Conservation (phyloP, 306 rosid species). For the Fagus sylvatica region DNA sequence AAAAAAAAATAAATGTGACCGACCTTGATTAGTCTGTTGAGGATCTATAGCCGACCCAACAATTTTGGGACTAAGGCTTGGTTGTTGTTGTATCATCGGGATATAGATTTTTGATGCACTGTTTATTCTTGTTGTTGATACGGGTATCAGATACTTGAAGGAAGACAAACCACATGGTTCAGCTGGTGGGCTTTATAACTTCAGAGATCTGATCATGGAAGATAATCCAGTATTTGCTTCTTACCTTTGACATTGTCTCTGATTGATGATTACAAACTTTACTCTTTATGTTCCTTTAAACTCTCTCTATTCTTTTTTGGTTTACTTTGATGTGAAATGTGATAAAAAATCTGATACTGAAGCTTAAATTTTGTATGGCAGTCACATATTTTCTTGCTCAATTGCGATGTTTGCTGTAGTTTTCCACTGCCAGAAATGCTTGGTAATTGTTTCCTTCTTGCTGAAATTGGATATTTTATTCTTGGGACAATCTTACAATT, state of each 20-base stretch:
- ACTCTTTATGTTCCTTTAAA: neutral
- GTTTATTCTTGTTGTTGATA: constrained; percentile 12
- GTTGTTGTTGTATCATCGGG: neutral
- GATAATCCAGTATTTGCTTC: constrained; percentile 66
- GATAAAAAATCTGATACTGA: constrained; percentile 13
- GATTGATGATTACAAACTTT: constrained; percentile 4
- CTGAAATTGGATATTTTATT: constrained; percentile 5
- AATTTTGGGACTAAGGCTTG: no score
- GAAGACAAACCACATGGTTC: constrained; percentile 98
- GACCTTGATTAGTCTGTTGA: no score
- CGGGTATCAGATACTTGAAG: constrained; percentile 64
- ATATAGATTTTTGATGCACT: constrained; percentile 1
- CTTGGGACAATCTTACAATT: constrained; percentile 9
- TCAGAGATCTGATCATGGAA: constrained; percentile 91
- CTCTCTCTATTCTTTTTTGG: neutral
- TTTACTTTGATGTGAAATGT: neutral
- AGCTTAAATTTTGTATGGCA: constrained; percentile 46
- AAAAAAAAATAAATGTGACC: no score
- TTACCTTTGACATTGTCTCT: constrained; percentile 23
- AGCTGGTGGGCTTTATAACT: constrained; percentile 90
- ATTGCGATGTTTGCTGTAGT: constrained; percentile 93
- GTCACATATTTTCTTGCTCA: constrained; percentile 88
- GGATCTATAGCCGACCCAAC: no score
- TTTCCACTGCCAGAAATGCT: constrained; percentile 93
- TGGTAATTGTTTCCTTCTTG: constrained; percentile 46